Base-by-base conservation (phyloP, 306 rosid species). In the Ammopiptanthus mongolicus region DNA sequence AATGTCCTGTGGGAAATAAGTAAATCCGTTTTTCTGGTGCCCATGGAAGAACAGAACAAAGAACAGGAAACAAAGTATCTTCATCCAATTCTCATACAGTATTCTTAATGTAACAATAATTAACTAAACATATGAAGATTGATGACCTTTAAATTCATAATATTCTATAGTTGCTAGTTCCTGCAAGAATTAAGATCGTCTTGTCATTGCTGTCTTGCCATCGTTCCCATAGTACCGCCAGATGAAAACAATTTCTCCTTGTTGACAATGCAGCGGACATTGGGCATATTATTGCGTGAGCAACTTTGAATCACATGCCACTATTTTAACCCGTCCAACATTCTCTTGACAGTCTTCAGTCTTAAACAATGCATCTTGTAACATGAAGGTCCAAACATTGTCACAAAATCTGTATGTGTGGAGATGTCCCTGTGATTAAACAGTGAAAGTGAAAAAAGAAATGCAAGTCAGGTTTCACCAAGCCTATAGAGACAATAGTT, bases 361-460 rank as follows among this genome's bases (percentile, higher is more conserved):
- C 88, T 95, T 91, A 17, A 91, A 87, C 68, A 2, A 0, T 10
- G 97, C 97, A 78, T 85, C 47, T 73, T 91, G 97, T 66, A 95
- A 84, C 77, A 95, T 95, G 84, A 95, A 95, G 73, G 98, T 95
- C 98, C 98, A 90, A 55, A 91, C 97, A 65, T 95, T 95, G 88
- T 95, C 91, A 71, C 97, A 91, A 82, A 95, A 95, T 78, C 98
- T 87, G 77, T 95, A 95, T 23, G 98, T 95, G 84, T 95, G 98
- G 68, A 95, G 86, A 87, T 95, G 98, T 65, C 98, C 98, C 97
- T 91, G 93, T 74, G 68, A 9, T 51, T 56, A 8, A 68, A 68
- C 65, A 44, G 48, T 5, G 46, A 44, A 39, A 72, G 13, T 2
- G 13, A 47, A 13, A 55, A 58, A 66, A 33, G 41, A n/a, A 60